Percentiles rank a stretch among this genome's conserved stretches.
phyloP scores from a whole-genome alignment of 2,329 filamentous ascomycete species.

The Sporothrix pallida region DNA sequence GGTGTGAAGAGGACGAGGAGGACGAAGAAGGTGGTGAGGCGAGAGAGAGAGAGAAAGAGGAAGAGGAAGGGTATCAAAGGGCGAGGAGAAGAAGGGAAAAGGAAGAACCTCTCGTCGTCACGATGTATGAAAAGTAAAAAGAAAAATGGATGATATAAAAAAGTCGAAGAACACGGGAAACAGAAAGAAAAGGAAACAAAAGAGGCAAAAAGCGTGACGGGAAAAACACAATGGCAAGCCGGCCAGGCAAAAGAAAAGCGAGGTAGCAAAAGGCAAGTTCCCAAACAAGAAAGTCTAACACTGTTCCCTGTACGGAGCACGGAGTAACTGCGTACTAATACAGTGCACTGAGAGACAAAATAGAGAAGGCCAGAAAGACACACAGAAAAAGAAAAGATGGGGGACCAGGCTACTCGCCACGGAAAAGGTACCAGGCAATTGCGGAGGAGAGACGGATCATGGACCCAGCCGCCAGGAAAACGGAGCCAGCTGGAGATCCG shows the following conservation, averaged over 20 bases:
- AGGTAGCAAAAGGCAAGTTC: conserved; percentile 24
- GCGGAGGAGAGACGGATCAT: background rate
- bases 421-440: conserved; percentile 25
- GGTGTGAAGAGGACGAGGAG: conserved; percentile 1
- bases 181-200: background rate
- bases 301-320: background rate
- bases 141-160: conserved; percentile 5
- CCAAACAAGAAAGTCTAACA: conserved; percentile 11
- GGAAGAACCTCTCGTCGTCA: conserved; percentile 5
- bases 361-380: background rate
- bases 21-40: background rate
- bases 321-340: background rate
- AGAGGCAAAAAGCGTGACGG: conserved; percentile 4
- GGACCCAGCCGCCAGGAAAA: conserved; percentile 18
- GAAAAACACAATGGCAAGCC: background rate
- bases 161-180: background rate
- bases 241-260: conserved; percentile 3
- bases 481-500: conserved; percentile 17
- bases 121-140: background rate
- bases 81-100: background rate
- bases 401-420: conserved; percentile 11
- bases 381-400: background rate
- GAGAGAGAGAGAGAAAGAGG: background rate
- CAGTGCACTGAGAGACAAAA: too few species aligned
- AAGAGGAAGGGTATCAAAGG: background rate